Evolutionary conservation across 2,329 filamentous ascomycete species (phyloP).

Genomic region (Calycina marina): DNA sequence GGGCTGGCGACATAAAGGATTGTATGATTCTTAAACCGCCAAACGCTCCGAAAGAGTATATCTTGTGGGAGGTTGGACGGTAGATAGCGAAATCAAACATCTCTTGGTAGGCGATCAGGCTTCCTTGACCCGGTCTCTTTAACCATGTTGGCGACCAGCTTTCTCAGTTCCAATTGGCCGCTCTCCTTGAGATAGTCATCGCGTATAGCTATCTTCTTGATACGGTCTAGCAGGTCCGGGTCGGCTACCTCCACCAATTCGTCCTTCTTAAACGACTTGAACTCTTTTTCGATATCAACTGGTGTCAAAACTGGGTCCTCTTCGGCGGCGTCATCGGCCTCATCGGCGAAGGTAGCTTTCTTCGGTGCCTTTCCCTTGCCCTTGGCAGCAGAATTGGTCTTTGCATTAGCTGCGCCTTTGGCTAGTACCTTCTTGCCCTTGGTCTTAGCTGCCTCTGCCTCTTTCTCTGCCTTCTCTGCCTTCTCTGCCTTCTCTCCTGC

Average conservation of each 20-base stretch:
- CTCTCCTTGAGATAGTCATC: constrained; percentile 72
- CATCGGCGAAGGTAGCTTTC: too few species aligned
- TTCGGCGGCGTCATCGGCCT: too few species aligned
- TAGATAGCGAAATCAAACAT: constrained; percentile 30
- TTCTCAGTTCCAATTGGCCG: constrained; percentile 65
- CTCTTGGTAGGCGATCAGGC: constrained; percentile 48
- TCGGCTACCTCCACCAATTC: constrained; percentile 54
- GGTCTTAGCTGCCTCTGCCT: too few species aligned
- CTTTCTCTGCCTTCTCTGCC: too few species aligned
- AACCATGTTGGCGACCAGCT: constrained; percentile 69
- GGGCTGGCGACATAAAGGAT: constrained; percentile 32
- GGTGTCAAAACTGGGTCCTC: too few species aligned
- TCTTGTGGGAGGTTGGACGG: constrained; percentile 41
- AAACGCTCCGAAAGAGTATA: constrained; percentile 34
- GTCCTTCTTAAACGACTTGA: too few species aligned
- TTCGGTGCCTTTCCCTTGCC: too few species aligned
- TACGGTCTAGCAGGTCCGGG: constrained; percentile 68
- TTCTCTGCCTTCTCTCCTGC: too few species aligned
- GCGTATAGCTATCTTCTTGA: constrained; percentile 74
- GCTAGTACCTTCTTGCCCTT: too few species aligned
- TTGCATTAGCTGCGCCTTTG: constrained; percentile 20
- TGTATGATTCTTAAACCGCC: constrained; percentile 39
- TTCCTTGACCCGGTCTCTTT: constrained; percentile 50
- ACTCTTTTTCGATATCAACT: too few species aligned
- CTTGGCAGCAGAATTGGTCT: too few species aligned